Evolutionary conservation across 352 stramenopile genomes (phyloP).

Genomic region (Aphanomyces invadans): DNA sequence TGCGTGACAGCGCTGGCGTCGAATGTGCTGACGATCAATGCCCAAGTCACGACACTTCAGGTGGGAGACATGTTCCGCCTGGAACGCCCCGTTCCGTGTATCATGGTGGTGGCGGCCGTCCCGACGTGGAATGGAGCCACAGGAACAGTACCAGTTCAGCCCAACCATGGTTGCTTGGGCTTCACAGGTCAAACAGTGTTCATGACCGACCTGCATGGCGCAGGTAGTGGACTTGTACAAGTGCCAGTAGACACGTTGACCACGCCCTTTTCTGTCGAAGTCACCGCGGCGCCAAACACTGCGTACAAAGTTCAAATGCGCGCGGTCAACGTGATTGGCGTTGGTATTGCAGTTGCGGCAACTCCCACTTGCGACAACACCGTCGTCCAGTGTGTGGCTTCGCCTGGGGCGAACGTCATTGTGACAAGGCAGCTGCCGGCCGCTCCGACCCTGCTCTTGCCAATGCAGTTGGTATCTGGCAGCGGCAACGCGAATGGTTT

Average conservation of each 20-base stretch:
- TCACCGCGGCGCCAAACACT: slow-evolving; percentile 37
- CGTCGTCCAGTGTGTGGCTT: slow-evolving; percentile 72
- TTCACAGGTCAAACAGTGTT: slow-evolving; percentile 38
- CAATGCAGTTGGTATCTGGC: slow-evolving; percentile 38
- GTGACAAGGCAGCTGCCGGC: slow-evolving; percentile 57
- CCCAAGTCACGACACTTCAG: slow-evolving; percentile 28
- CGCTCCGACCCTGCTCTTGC: slow-evolving; percentile 37
- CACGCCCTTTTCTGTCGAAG: slow-evolving; percentile 2
- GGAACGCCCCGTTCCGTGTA: slow-evolving; percentile 39
- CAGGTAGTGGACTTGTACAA: slow-evolving; percentile 36
- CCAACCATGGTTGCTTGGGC: slow-evolving; percentile 58
- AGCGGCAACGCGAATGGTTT: slow-evolving; percentile 53
- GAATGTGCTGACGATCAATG: slow-evolving; percentile 35
- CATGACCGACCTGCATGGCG: slow-evolving; percentile 36
- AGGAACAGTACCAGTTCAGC: slow-evolving; percentile 40
- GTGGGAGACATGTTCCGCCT: slow-evolving; percentile 40
- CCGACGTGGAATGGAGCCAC: slow-evolving; percentile 33
- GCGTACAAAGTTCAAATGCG: slow-evolving; percentile 78
- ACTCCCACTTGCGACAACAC: slow-evolving; percentile 81
- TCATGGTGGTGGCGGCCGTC: slow-evolving; percentile 39
- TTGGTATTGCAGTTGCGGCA: slow-evolving; percentile 47
- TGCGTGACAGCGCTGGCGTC: slow-evolving; percentile 41
- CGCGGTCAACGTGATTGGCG: slow-evolving; percentile 77
- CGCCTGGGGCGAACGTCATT: slow-evolving; percentile 28
- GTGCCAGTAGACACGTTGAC: slow-evolving; percentile 27